phyloP scores from a whole-genome alignment of 108 stramenopile species.

The Aurantiochytrium sp. region DNA sequence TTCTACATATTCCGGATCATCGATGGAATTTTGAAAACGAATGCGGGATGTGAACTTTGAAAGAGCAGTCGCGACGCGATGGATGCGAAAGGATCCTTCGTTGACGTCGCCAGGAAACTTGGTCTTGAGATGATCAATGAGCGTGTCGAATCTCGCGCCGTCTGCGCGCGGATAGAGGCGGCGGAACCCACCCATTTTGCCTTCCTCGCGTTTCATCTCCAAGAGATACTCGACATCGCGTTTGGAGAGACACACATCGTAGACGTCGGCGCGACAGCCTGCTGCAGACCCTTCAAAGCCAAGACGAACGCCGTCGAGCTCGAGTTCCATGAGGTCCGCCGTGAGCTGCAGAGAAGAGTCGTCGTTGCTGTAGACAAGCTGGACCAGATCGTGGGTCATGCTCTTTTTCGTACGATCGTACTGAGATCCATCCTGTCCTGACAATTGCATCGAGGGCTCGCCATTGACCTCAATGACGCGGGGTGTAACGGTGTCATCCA shows the following conservation, averaged over 20 bases:
- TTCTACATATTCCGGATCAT: not conserved
- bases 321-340: not conserved
- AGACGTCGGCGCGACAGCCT: not conserved
- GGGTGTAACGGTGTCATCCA: not conserved
- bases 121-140: not conserved
- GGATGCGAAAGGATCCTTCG: not conserved
- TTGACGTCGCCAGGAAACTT: not conserved
- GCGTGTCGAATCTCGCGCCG: not conserved
- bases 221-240: not conserved
- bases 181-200: not conserved
- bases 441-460: not conserved
- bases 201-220: not conserved
- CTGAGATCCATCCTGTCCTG: not conserved
- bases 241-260: not conserved
- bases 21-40: not conserved
- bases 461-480: constrained; percentile 13
- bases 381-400: not conserved
- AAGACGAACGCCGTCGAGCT: not conserved
- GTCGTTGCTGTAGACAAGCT: not conserved
- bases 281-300: not conserved
- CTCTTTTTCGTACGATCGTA: not conserved
- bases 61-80: not conserved
- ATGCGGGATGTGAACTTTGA: not conserved
- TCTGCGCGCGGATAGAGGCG: not conserved
- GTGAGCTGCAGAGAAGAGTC: not conserved